These are phyloP conservation scores for Catunica adiposa DNA, from an alignment of 2,329 filamentous ascomycete species.

Conservation along the genomic window DNA sequence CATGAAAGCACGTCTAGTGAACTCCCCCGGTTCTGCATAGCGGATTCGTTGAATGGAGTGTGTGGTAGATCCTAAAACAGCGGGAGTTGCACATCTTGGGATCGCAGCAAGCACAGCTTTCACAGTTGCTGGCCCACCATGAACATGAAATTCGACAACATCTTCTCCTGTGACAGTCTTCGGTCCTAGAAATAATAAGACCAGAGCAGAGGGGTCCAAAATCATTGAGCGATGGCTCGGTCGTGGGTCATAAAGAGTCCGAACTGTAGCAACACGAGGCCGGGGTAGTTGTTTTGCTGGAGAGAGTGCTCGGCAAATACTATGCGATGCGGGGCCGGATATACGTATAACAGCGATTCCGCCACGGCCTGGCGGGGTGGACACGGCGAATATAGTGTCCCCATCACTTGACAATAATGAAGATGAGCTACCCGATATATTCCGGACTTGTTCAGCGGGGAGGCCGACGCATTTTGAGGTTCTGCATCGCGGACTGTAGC, in stretches of 20 bases:
- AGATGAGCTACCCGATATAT: background rate
- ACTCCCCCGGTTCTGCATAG: constrained; percentile 89
- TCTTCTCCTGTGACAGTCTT: constrained; percentile 84
- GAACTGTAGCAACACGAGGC: constrained; percentile 48
- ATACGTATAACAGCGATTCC: constrained; percentile 83
- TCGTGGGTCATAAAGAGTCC: constrained; percentile 49
- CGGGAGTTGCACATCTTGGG: constrained; percentile 28
- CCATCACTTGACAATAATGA: constrained; percentile 16
- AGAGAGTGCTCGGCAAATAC: constrained; percentile 38
- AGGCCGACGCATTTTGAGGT: background rate
- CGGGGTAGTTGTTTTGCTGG: constrained; percentile 28
- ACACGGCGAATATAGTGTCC: constrained; percentile 81
- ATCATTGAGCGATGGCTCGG: constrained; percentile 31
- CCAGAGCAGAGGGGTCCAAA: constrained; percentile 59
- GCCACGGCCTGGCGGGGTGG: constrained; percentile 67
- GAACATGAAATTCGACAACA: constrained; percentile 82
- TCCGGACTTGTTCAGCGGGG: background rate
- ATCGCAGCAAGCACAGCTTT: constrained; percentile 73
- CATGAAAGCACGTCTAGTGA: constrained; percentile 80
- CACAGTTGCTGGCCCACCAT: constrained; percentile 77
- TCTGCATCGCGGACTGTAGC: too few relatives aligned
- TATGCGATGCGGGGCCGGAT: constrained; percentile 55
- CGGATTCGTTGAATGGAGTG: constrained; percentile 34
- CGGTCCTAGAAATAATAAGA: constrained; percentile 69
- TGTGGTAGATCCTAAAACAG: background rate